Percentiles rank a stretch among this genome's conserved stretches.
These are phyloP conservation scores for Populus simonii DNA, from an alignment of 345 rosid species.

Conservation along the genomic window DNA sequence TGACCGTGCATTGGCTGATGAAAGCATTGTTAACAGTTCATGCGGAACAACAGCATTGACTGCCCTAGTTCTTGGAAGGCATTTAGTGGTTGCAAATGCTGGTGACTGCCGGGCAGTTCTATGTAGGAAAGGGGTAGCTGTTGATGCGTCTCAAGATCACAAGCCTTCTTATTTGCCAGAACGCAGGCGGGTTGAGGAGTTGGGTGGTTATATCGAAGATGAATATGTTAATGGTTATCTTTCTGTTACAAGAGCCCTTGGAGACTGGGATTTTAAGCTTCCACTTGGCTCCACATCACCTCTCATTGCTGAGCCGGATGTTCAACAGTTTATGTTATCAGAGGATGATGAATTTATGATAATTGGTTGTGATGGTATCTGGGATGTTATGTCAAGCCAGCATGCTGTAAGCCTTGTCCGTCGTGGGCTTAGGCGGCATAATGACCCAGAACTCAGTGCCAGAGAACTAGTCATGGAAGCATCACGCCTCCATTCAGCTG, in stretches of 20 bases:
- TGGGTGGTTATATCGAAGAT: conserved; percentile 47
- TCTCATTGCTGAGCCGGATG: conserved; percentile 83
- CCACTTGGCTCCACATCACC: conserved; percentile 60
- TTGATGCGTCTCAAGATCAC: conserved; percentile 85
- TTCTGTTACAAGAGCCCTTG: conserved; percentile 76
- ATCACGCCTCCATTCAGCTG: conserved; percentile 44
- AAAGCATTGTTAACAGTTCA: conserved; percentile 34
- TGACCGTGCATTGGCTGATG: conserved; percentile 54
- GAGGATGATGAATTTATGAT: conserved; percentile 85
- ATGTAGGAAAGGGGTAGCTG: conserved; percentile 66
- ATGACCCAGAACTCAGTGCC: conserved; percentile 56
- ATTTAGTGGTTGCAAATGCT: conserved; percentile 68
- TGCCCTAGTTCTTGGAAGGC: conserved; percentile 64
- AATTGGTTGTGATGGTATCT: conserved; percentile 83
- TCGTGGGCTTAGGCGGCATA: conserved; percentile 50
- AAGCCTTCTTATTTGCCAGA: conserved; percentile 61
- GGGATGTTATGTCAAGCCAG: conserved; percentile 84
- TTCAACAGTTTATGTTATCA: conserved; percentile 44
- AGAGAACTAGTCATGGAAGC: conserved; percentile 61
- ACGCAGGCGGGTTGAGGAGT: conserved; percentile 56
- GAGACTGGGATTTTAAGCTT: conserved; percentile 85
- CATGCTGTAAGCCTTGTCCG: conserved; percentile 70
- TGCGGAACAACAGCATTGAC: conserved; percentile 70
- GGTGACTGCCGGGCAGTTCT: conserved; percentile 91
- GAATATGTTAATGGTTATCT: conserved; percentile 59